phyloP scores from a whole-genome alignment of 2,329 filamentous ascomycete genomes.

The Cordyceps pruinosa region DNA sequence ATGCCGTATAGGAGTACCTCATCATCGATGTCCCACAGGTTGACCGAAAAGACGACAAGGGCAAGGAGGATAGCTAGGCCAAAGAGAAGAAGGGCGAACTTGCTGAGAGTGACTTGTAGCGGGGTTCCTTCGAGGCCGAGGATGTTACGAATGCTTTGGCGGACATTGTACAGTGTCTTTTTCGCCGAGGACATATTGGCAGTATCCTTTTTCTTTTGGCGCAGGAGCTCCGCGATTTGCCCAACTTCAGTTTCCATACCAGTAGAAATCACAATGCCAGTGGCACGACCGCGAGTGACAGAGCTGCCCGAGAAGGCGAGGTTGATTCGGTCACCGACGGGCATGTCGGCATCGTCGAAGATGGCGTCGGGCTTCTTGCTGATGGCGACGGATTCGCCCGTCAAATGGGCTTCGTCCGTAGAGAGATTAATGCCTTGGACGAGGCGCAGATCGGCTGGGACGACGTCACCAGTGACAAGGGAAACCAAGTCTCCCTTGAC shows the following conservation, averaged over 20 bases:
- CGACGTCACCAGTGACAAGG: conserved; percentile 58
- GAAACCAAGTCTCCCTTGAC: conserved; percentile 61
- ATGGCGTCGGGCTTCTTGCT: conserved; percentile 55
- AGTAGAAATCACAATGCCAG: conserved; percentile 61
- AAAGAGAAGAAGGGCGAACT: conserved; percentile 77
- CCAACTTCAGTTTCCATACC: conserved; percentile 71
- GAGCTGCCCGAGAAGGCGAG: conserved; percentile 65
- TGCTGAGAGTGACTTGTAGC: conserved; percentile 76
- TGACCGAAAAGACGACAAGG: conserved; percentile 55
- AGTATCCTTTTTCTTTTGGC: conserved; percentile 44
- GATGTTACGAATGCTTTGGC: conserved; percentile 42
- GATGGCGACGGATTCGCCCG: conserved; percentile 65
- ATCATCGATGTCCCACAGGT: conserved; percentile 44
- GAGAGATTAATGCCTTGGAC: conserved; percentile 65
- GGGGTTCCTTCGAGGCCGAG: conserved; percentile 70
- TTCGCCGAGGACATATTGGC: conserved; percentile 35
- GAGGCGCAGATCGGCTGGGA: conserved; percentile 62
- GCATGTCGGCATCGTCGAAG: conserved; percentile 46
- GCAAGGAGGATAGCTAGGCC: conserved; percentile 58
- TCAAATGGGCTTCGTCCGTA: conserved; percentile 68
- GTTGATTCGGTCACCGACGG: conserved; percentile 63
- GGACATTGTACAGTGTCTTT: conserved; percentile 36
- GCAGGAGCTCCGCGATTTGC: conserved; percentile 64
- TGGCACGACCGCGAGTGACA: conserved; percentile 63
- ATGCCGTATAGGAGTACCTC: conserved; percentile 57